phyloP scores from a whole-genome alignment of 2,329 filamentous ascomycete species.

The Cadophora sp. region DNA sequence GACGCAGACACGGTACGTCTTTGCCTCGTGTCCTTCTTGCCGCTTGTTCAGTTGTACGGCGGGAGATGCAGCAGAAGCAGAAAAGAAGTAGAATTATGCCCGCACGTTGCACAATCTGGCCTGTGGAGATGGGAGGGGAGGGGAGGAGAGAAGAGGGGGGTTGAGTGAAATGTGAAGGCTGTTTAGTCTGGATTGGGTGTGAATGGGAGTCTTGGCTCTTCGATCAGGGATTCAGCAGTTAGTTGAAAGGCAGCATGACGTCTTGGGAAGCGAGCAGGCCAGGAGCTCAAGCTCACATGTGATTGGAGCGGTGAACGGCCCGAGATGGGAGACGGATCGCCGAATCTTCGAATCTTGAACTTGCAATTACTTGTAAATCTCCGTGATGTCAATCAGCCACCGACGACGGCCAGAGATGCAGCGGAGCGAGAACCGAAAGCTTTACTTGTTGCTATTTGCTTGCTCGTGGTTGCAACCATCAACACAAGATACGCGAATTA shows the following conservation, averaged over 20 bases:
- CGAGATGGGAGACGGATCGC: background rate
- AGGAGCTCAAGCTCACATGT: background rate
- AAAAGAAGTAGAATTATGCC: background rate
- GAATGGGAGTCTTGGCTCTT: background rate
- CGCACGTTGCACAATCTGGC: slow-evolving; percentile 17
- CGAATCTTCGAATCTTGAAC: too few relatives aligned
- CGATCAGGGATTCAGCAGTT: background rate
- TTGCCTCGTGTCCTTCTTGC: background rate
- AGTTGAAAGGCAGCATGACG: slow-evolving; percentile 1
- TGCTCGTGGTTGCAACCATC: slow-evolving; percentile 1
- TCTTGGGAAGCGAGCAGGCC: background rate
- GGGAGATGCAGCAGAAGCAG: background rate
- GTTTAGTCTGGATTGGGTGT: background rate
- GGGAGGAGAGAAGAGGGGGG: background rate
- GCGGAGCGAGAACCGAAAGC: background rate
- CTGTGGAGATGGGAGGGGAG: background rate
- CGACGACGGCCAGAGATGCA: background rate
- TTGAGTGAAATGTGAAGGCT: background rate
- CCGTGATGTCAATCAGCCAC: too few relatives aligned
- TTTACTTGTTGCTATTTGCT: background rate
- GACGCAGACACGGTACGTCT: slow-evolving; percentile 10
- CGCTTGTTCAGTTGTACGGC: background rate
- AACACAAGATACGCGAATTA: slow-evolving; percentile 1
- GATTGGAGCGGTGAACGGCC: slow-evolving; percentile 10
- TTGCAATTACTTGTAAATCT: too few relatives aligned